Evolutionary conservation across 148 eudicot species (phyloP).

Genomic region (Silene conica): DNA sequence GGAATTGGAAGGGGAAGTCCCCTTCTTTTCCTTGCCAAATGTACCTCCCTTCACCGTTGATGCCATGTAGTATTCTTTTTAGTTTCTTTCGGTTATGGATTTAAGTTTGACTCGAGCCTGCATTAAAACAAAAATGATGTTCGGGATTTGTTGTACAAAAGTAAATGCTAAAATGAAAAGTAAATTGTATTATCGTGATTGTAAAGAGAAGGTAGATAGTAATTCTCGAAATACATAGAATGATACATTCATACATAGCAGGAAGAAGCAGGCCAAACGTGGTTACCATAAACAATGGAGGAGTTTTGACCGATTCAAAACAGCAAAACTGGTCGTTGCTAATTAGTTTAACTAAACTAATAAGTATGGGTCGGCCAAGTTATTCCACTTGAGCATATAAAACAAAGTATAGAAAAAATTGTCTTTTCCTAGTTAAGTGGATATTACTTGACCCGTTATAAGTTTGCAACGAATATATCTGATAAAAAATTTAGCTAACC

Average conservation of each 20-base stretch:
- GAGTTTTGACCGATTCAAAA: background rate
- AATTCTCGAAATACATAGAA: no score
- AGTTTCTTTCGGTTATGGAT: background rate
- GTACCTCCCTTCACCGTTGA: conserved; percentile 35
- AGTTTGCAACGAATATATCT: no score
- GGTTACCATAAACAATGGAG: background rate
- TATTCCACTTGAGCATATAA: no score
- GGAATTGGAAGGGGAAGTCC: conserved; percentile 36
- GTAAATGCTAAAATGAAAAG: background rate
- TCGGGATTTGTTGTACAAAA: background rate
- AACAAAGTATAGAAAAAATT: no score
- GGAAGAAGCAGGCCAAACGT: background rate
- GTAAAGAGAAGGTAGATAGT: no score
- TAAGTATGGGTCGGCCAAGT: no score
- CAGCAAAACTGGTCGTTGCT: background rate
- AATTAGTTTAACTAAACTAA: no score
- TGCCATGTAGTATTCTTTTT: conserved; percentile 36
- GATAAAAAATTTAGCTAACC: no score
- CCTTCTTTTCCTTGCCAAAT: conserved; percentile 40
- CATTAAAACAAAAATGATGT: background rate
- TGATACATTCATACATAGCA: no score
- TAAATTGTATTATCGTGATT: no score
- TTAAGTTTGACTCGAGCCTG: conserved; percentile 15
- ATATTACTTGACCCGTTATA: no score
- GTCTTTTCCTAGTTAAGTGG: no score